Evolutionary conservation across 192 early-diverging fungal genomes (phyloP), one percentile per base, ranked within the genome.

Genomic region (Gigaspora rosea): DNA sequence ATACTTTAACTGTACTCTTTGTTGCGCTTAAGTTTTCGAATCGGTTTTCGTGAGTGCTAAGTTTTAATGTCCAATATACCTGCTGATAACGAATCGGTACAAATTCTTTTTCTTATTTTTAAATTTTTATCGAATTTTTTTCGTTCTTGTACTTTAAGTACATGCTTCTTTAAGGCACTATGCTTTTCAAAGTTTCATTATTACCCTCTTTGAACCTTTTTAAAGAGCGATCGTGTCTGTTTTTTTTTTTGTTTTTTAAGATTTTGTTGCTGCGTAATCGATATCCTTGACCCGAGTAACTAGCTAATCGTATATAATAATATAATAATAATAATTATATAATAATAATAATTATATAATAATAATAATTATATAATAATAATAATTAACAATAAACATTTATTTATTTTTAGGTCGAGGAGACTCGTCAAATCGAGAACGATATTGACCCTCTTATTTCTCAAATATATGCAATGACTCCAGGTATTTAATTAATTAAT

Each of bases 401-500:
- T 11, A 9, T 54, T 56, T 56, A 15, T 15, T n/a, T 56, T 56
- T 18, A 56, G 52, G 18, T n/a, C 18, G 18, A 56, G 4, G 52
- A 56, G 12, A 13, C 4, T 56, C 52, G 41, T 46, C 32, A 20
- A n/a, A 18, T n/a, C 6, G 35, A 66, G n/a, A 59, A 50, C 18
- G 62, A 76, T 9, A 51, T 76, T 49, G 74, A 76, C 56, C 74
- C 74, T 33, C 63, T 54, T 47, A 63, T 76, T 33, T 52, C 49
- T 56, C 64, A 52, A 67, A 8, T 65, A 22, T 58, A 67, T 76
- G 49, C 64, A 41, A 76, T 76, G 75, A 67, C 63, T 52, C 75
- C 75, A 67, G 64, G 75, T 76, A 75, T 18, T 16, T 49, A 54
- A 27, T 5, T 58, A 16, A 13, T 46, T 46, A 64, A 41, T 32